Conservation (phyloP, 1,284 basidiomycete genomes). For the Fomitiporia mediterranea region DNA sequence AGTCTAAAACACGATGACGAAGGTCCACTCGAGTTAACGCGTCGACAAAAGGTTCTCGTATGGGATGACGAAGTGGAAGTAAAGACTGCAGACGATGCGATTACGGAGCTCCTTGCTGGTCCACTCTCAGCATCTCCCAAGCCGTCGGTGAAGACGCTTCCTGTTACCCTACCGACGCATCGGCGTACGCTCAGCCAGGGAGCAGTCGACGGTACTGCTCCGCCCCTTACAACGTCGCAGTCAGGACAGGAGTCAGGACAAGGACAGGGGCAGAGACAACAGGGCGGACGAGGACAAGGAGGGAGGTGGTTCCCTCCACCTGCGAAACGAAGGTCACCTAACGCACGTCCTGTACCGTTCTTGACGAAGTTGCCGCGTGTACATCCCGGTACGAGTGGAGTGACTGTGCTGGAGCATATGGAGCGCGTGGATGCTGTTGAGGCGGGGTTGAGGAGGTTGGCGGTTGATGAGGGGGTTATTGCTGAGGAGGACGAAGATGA, state of each 20-base stretch:
- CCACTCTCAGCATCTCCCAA: constrained; percentile 47
- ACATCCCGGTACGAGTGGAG: constrained; percentile 76
- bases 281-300: no score
- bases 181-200: constrained; percentile 55
- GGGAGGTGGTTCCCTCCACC: constrained; percentile 66
- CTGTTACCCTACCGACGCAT: constrained; percentile 37
- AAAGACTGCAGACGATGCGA: constrained; percentile 51
- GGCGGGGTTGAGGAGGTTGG: constrained; percentile 66
- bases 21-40: constrained; percentile 81
- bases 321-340: constrained; percentile 55
- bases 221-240: no score
- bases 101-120: constrained; percentile 34
- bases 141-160: constrained; percentile 57
- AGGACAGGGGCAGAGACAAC: constrained; percentile 7
- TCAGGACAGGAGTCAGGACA: constrained; percentile 15
- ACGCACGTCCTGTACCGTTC: constrained; percentile 72
- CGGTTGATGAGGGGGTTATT: constrained; percentile 48
- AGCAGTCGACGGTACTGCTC: constrained; percentile 31
- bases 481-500: constrained; percentile 44
- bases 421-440: constrained; percentile 78
- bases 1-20: constrained; percentile 72
- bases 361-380: constrained; percentile 72
- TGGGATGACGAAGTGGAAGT: constrained; percentile 83
- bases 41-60: constrained; percentile 71
- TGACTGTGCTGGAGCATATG: constrained; percentile 75